Conservation (phyloP, 2,329 filamentous ascomycete genomes). For the Fusarium sublunatum region DNA sequence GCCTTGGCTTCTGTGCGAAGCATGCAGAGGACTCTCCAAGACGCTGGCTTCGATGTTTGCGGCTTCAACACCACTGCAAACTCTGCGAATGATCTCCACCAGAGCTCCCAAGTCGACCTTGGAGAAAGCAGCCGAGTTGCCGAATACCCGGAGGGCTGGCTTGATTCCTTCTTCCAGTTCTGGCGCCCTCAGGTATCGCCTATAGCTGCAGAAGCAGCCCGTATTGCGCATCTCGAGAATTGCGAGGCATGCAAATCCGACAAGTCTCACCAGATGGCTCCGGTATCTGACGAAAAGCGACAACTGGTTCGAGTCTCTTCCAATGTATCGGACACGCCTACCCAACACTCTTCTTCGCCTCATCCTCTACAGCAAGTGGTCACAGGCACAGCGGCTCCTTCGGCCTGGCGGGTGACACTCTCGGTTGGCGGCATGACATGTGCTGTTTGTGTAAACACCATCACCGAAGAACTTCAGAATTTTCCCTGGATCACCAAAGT, state of each 20-base stretch:
- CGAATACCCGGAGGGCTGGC: constrained; percentile 33
- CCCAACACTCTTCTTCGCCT: constrained; percentile 15
- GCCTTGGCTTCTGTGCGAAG: constrained; percentile 56
- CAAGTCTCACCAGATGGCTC: constrained; percentile 1
- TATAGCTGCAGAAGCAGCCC: constrained; percentile 39
- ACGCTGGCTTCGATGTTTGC: constrained; percentile 69
- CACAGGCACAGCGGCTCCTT: constrained; percentile 17
- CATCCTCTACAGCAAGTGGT: constrained; percentile 43
- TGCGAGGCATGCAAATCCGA: constrained; percentile 52
- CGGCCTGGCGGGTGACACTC: constrained; percentile 61
- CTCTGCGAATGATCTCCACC: constrained; percentile 47
- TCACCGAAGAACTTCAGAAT: constrained; percentile 69
- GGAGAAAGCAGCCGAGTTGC: constrained; percentile 42
- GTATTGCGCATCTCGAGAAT: constrained; percentile 52
- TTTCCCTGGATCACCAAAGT: constrained; percentile 67
- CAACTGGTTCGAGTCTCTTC: constrained; percentile 21
- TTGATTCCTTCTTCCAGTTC: constrained; percentile 49
- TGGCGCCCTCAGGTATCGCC: constrained; percentile 46
- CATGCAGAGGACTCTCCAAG: constrained; percentile 62
- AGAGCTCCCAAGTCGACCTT: constrained; percentile 35
- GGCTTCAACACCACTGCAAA: constrained; percentile 56
- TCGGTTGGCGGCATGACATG: constrained; percentile 81
- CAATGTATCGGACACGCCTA: constrained; percentile 13
- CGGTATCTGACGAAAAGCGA: constrained; percentile 17
- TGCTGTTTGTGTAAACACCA: constrained; percentile 72